Evolutionary conservation across 768 basidiomycete species (phyloP).

Genomic region (Pseudohyphozyma bogoriensis): DNA sequence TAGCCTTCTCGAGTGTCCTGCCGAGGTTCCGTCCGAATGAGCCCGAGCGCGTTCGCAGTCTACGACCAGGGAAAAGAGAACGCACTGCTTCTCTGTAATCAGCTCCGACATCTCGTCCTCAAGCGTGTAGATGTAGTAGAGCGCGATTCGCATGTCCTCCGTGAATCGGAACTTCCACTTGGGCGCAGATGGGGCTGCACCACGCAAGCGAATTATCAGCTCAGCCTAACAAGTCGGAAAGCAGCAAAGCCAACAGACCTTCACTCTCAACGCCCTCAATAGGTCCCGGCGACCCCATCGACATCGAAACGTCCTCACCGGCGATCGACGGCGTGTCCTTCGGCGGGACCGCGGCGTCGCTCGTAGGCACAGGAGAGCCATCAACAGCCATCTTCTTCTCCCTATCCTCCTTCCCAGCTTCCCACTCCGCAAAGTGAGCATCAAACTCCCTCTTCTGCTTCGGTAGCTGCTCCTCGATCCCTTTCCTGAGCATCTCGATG

Average conservation of each 20-base stretch:
- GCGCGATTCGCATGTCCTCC: conserved; percentile 63
- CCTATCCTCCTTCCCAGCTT: neutral
- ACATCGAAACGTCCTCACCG: neutral
- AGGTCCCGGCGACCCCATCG: neutral
- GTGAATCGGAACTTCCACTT: conserved; percentile 67
- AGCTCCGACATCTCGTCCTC: conserved; percentile 71
- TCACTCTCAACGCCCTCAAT: neutral
- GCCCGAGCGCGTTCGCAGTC: neutral
- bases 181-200: conserved; percentile 44
- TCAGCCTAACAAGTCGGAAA: too few species aligned
- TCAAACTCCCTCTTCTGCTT: conserved; percentile 53
- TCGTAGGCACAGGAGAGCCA: neutral
- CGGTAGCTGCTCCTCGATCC: conserved; percentile 54
- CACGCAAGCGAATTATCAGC: neutral
- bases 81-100: conserved; percentile 38
- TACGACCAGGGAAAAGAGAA: neutral
- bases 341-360: neutral
- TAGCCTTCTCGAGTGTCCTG: conserved; percentile 54
- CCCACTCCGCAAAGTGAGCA: neutral
- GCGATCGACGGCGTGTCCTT: neutral
- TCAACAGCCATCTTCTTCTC: neutral
- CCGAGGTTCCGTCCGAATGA: neutral
- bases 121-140: conserved; percentile 70
- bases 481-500: conserved; percentile 51
- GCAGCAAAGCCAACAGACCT: conserved; percentile 3